Percentiles rank a stretch among this genome's conserved stretches.
Conservation (phyloP, 1,284 basidiomycete species). For the Anthracocystis panici-leucophaei region DNA sequence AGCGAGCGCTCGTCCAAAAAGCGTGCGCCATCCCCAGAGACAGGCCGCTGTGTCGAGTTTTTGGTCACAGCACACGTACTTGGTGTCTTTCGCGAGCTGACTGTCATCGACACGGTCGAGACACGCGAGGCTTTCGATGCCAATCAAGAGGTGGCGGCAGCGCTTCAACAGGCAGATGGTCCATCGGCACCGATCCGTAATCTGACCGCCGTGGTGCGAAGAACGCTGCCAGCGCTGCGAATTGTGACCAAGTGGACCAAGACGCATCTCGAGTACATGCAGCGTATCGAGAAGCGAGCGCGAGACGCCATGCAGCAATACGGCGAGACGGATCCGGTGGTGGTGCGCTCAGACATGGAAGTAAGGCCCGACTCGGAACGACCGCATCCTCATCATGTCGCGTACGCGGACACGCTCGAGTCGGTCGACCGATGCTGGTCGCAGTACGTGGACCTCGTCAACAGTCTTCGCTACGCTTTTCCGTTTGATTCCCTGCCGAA, state of each 20-base stretch:
- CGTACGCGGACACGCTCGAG: conserved; percentile 59
- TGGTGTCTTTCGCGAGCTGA: conserved; percentile 77
- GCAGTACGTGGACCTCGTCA: conserved; percentile 78
- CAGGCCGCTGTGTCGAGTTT: conserved; percentile 73
- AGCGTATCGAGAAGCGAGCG: conserved; percentile 53
- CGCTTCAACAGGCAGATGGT: conserved; percentile 3
- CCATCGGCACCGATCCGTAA: conserved; percentile 74
- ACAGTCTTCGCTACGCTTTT: conserved; percentile 78
- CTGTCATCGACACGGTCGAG: conserved; percentile 77
- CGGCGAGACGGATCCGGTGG: conserved; percentile 25
- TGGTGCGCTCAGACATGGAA: conserved; percentile 34
- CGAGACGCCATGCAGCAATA: conserved; percentile 37
- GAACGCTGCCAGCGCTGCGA: conserved; percentile 86
- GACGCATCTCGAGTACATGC: conserved; percentile 81
- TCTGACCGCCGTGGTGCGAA: conserved; percentile 85
- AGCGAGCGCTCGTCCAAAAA: conserved; percentile 72
- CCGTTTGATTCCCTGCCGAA: conserved; percentile 77
- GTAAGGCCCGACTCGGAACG: conserved; percentile 33
- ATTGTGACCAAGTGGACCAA: conserved; percentile 90
- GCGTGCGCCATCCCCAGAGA: conserved; percentile 38
- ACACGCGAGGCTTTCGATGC: conserved; percentile 72
- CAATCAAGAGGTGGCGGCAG: conserved; percentile 70
- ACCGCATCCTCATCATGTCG: conserved; percentile 50
- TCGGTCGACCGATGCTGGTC: conserved; percentile 76
- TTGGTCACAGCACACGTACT: conserved; percentile 81